Conservation (phyloP, 768 basidiomycete species). For the Xanthoconium purpureum region DNA sequence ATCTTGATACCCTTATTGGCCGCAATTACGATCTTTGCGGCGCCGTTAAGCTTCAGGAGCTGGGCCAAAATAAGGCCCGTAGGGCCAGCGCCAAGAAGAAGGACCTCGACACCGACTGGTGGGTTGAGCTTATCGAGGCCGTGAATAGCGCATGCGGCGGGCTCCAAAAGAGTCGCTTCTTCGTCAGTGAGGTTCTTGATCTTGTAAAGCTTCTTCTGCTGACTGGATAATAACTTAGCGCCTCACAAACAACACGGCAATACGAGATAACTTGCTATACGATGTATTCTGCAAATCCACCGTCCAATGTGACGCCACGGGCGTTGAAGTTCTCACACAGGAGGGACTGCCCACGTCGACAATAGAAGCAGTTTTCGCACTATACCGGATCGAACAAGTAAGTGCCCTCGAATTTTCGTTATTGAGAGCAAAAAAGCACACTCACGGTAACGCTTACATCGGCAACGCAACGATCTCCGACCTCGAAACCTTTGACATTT, state of each 20-base stretch:
- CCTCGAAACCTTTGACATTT: constrained; percentile 70
- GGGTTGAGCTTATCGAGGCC: constrained; percentile 86
- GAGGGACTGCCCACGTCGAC: constrained; percentile 76
- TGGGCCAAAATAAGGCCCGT: constrained; percentile 91
- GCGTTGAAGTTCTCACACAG: constrained; percentile 84
- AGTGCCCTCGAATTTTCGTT: not conserved
- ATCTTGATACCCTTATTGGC: constrained; percentile 91
- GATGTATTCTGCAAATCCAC: constrained; percentile 89
- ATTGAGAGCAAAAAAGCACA: constrained; percentile 3
- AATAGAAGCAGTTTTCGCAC: constrained; percentile 87
- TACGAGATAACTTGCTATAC: constrained; percentile 54
- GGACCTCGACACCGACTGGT: constrained; percentile 78
- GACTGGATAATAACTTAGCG: constrained; percentile 33
- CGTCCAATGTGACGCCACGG: constrained; percentile 75
- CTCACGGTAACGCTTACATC: constrained; percentile 73
- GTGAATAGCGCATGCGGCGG: constrained; percentile 88
- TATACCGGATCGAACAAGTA: constrained; percentile 25
- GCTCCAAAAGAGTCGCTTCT: constrained; percentile 85
- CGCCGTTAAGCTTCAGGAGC: constrained; percentile 84
- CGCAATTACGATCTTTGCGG: constrained; percentile 75
- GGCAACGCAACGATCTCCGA: constrained; percentile 82
- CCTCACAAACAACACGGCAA: not conserved
- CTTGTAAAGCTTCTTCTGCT: constrained; percentile 79
- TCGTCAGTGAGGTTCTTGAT: constrained; percentile 84
- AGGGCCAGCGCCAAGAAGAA: constrained; percentile 87